phyloP scores from a whole-genome alignment of 1,139 yeast species.

The Hansenula sp. region DNA sequence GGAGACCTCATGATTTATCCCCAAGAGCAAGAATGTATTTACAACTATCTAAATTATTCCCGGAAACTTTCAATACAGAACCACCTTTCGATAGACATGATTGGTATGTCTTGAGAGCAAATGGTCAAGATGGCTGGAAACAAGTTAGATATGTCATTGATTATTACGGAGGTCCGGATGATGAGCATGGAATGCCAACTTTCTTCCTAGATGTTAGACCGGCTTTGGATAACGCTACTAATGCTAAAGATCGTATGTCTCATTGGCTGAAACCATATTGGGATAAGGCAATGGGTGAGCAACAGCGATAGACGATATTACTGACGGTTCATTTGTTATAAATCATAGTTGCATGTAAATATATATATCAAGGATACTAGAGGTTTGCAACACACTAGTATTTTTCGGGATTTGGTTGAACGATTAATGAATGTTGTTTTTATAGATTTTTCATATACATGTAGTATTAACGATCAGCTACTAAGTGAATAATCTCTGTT shows the following conservation, averaged over 20 bases:
- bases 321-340: constrained; percentile 9
- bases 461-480: too few species aligned
- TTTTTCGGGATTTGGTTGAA: too few species aligned
- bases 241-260: constrained; percentile 62
- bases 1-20: constrained; percentile 81
- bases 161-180: constrained; percentile 94
- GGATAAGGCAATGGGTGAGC: constrained; percentile 22
- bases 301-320: constrained; percentile 3
- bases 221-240: constrained; percentile 69
- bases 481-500: too few species aligned
- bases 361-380: constrained; percentile 6
- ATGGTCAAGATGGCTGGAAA: constrained; percentile 41
- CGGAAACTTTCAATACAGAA: constrained; percentile 65
- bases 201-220: constrained; percentile 94
- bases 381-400: constrained; percentile 8
- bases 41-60: constrained; percentile 64
- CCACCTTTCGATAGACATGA: constrained; percentile 98
- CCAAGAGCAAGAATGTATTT: constrained; percentile 84
- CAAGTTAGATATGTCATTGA: constrained; percentile 89
- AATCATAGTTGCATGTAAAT: too few species aligned
- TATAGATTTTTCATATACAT: too few species aligned
- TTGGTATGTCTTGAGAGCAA: constrained; percentile 83
- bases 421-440: too few species aligned
- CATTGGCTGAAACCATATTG: constrained; percentile 44
- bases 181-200: constrained; percentile 81